Percentiles rank a stretch among this genome's conserved stretches.
These are phyloP conservation scores for Exophiala mesophila DNA, from an alignment of 2,329 filamentous ascomycete species.

Conservation along the genomic window DNA sequence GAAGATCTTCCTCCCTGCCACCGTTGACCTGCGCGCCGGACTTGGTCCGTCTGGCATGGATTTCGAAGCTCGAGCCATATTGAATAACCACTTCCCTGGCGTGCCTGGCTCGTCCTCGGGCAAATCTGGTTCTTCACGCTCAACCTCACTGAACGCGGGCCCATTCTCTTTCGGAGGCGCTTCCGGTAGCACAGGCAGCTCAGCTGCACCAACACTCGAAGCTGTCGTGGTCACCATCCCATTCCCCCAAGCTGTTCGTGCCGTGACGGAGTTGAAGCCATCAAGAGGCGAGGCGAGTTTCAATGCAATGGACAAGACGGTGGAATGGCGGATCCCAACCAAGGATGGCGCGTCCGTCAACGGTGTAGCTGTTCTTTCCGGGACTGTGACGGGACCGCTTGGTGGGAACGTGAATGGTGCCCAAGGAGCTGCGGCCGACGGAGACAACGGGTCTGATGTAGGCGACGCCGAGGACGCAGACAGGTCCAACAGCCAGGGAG, in stretches of 20 bases:
- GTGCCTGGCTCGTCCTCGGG: slow-evolving; percentile 26
- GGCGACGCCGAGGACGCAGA: slow-evolving; percentile 29
- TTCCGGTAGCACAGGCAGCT: slow-evolving; percentile 45
- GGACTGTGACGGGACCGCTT: slow-evolving; percentile 68
- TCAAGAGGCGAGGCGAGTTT: slow-evolving; percentile 80
- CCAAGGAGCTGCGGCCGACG: too few relatives aligned
- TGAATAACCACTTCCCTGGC: slow-evolving; percentile 61
- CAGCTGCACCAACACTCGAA: slow-evolving; percentile 61
- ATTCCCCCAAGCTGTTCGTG: slow-evolving; percentile 72
- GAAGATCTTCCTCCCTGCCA: slow-evolving; percentile 74
- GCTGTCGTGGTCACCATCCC: slow-evolving; percentile 74
- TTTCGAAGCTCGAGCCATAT: slow-evolving; percentile 77
- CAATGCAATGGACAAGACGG: slow-evolving; percentile 62
- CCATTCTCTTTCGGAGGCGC: slow-evolving; percentile 45
- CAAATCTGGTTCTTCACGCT: slow-evolving; percentile 27
- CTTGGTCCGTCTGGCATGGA: slow-evolving; percentile 72
- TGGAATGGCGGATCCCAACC: slow-evolving; percentile 78
- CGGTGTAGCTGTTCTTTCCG: slow-evolving; percentile 68
- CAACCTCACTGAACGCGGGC: slow-evolving; percentile 45
- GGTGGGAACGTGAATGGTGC: too few relatives aligned
- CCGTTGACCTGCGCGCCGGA: slow-evolving; percentile 73
- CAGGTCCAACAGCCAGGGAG: slow-evolving; percentile 29
- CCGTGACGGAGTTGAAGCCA: slow-evolving; percentile 74
- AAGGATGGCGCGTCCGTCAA: slow-evolving; percentile 68
- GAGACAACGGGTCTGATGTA: slow-evolving; percentile 24